Percentiles rank a stretch among this genome's conserved stretches.
Conservation (phyloP, 1,284 basidiomycete species). For the Melampsora allii-populina region DNA sequence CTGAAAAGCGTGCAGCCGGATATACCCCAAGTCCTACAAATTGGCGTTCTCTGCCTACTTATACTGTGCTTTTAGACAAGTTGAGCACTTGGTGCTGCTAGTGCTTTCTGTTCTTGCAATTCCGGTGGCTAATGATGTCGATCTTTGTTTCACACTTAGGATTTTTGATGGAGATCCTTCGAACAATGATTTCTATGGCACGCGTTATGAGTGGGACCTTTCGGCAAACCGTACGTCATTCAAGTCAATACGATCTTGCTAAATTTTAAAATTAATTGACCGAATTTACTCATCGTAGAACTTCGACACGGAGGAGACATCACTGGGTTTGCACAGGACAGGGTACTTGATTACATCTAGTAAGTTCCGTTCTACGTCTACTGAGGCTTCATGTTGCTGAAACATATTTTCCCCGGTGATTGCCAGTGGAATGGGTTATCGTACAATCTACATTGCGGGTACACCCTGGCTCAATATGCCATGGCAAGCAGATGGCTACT, state of each 20-base stretch:
- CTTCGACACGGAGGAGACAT: slow-evolving; percentile 81
- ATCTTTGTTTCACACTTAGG: neutral
- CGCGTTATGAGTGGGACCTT: slow-evolving; percentile 74
- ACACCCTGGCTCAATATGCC: slow-evolving; percentile 86
- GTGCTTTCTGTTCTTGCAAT: neutral
- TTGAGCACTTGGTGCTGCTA: slow-evolving; percentile 58
- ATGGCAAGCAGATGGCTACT: slow-evolving; percentile 93
- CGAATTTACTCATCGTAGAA: slow-evolving; percentile 55
- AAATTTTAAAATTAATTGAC: neutral
- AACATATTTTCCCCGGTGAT: neutral
- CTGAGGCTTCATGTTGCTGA: neutral
- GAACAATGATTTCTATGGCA: slow-evolving; percentile 81
- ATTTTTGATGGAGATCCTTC: slow-evolving; percentile 67
- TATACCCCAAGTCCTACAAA: slow-evolving; percentile 77
- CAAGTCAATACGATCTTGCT: neutral
- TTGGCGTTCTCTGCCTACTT: slow-evolving; percentile 78
- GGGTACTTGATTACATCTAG: slow-evolving; percentile 72
- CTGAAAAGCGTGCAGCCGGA: slow-evolving; percentile 59
- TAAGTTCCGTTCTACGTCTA: slow-evolving; percentile 7
- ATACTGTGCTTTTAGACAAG: slow-evolving; percentile 83
- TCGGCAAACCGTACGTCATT: slow-evolving; percentile 30
- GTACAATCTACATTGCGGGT: slow-evolving; percentile 79
- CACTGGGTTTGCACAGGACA: slow-evolving; percentile 64
- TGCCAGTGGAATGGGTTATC: slow-evolving; percentile 68
- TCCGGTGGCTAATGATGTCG: neutral